Evolutionary conservation across 2,329 filamentous ascomycete genomes (phyloP).

Genomic region (Sporothrix luriei): DNA sequence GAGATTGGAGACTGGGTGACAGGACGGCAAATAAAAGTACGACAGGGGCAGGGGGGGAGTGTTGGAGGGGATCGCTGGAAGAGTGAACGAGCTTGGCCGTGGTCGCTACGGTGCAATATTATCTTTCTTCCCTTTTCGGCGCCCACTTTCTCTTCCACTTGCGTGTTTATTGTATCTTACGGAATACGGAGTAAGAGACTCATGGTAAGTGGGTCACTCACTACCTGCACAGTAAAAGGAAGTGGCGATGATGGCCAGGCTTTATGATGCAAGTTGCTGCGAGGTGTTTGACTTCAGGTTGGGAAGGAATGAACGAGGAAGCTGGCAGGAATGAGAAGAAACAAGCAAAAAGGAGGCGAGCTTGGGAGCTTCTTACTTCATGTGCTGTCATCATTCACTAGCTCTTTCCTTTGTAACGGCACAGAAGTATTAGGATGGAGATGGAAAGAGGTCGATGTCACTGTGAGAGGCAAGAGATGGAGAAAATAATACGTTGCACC

Average conservation of each 20-base stretch:
- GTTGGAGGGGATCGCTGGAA: background rate
- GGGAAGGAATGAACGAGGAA: constrained; percentile 18
- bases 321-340: constrained; percentile 11
- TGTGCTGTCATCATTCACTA: background rate
- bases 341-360: background rate
- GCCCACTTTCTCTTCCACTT: constrained; percentile 11
- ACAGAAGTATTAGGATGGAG: background rate
- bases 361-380: constrained; percentile 1
- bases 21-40: constrained; percentile 22
- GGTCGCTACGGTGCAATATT: constrained; percentile 26
- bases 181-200: too few relatives aligned
- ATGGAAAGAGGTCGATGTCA: background rate
- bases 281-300: constrained; percentile 11
- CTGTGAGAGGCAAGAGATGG: background rate
- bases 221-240: background rate
- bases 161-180: constrained; percentile 10
- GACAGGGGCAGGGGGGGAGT: constrained; percentile 14
- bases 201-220: background rate
- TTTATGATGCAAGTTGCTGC: background rate
- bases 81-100: constrained; percentile 18
- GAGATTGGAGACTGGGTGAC: constrained; percentile 19
- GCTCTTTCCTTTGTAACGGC: constrained; percentile 5
- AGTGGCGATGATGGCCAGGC: background rate
- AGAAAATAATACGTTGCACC: background rate
- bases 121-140: constrained; percentile 25